Conservation (phyloP, 306 rosid genomes). For the Lagenaria siceraria region DNA sequence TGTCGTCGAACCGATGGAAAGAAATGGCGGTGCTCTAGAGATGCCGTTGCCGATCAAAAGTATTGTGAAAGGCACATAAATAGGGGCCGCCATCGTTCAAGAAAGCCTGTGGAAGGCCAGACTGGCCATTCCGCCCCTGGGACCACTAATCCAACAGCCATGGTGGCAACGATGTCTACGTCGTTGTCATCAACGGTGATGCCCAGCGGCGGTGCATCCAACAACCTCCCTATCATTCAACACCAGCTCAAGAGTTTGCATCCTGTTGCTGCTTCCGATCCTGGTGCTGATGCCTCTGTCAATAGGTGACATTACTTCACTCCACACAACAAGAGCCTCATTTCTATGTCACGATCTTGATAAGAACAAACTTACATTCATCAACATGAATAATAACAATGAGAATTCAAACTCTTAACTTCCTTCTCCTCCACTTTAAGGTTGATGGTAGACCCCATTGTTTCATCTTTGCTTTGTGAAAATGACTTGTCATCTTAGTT, state of each 20-base stretch:
- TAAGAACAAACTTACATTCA: background rate
- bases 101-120: constrained; percentile 65
- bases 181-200: constrained; percentile 12
- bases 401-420: background rate
- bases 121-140: constrained; percentile 39
- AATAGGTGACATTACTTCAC: constrained; percentile 24
- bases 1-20: constrained; percentile 53
- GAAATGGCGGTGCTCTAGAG: constrained; percentile 60
- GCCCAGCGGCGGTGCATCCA: constrained; percentile 19
- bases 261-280: constrained; percentile 16
- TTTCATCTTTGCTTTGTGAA: constrained; percentile 24
- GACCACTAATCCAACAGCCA: constrained; percentile 20
- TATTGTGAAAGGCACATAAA: constrained; percentile 52
- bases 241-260: constrained; percentile 30
- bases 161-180: constrained; percentile 14
- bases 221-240: constrained; percentile 3
- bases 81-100: constrained; percentile 62
- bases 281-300: constrained; percentile 14
- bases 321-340: background rate
- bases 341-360: background rate
- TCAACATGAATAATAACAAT: background rate
- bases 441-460: constrained; percentile 17
- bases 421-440: constrained; percentile 17
- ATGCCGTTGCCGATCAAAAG: constrained; percentile 46
- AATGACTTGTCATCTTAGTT: constrained; percentile 18